These are phyloP conservation scores for Marchantia polymorpha DNA, from an alignment of 225 moss, liverwort and hornwort genomes.

Conservation along the genomic window DNA sequence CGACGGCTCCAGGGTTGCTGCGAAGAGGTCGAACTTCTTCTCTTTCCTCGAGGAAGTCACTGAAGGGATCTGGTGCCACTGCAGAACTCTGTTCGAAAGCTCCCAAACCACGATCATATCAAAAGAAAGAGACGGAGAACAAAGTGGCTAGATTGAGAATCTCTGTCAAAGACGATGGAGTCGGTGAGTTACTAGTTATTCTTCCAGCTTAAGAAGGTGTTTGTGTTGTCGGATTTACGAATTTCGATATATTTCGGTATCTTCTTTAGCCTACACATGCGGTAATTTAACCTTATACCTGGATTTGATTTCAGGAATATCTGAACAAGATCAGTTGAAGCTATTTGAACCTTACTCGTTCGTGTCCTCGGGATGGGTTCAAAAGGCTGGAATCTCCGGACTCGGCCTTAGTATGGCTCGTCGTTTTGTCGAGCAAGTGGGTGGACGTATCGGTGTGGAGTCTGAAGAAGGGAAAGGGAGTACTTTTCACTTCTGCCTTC, in stretches of 20 bases:
- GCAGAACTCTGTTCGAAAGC: constrained; percentile 37
- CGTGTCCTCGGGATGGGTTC: constrained; percentile 68
- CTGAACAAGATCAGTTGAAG: constrained; percentile 56
- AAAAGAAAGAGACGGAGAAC: constrained; percentile 31
- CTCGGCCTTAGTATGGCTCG: constrained; percentile 73
- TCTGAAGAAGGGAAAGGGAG: constrained; percentile 70
- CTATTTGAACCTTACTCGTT: constrained; percentile 76
- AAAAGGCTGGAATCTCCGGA: constrained; percentile 67
- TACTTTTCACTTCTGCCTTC: constrained; percentile 66
- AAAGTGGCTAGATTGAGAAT: constrained; percentile 66
- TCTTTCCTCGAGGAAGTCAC: not conserved
- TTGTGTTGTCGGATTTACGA: too few species aligned
- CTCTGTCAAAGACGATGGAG: constrained; percentile 72
- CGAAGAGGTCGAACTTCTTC: constrained; percentile 23
- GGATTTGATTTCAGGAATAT: constrained; percentile 47
- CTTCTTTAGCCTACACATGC: too few species aligned
- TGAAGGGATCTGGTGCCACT: constrained; percentile 22
- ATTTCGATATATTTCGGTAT: not conserved
- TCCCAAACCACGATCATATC: constrained; percentile 33
- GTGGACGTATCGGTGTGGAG: constrained; percentile 72
- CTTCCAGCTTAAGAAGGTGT: too few species aligned
- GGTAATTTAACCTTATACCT: not conserved
- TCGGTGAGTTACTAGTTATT: constrained; percentile 40
- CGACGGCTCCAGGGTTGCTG: constrained; percentile 18
- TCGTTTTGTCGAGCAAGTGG: constrained; percentile 68